These are phyloP conservation scores for Neovahlkampfia damariscottae DNA, from an alignment of 78 protist species.

Conservation along the genomic window DNA sequence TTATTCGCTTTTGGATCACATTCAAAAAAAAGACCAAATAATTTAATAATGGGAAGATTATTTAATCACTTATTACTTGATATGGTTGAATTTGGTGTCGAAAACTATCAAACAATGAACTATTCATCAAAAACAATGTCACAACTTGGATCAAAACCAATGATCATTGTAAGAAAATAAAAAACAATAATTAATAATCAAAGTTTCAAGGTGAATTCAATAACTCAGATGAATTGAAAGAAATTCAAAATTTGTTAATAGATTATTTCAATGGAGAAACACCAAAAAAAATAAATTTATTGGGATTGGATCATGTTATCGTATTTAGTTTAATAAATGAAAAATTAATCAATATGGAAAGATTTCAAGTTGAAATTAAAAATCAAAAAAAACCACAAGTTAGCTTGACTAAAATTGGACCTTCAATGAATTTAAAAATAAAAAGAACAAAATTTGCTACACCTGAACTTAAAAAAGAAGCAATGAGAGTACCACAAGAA, in stretches of 20 bases:
- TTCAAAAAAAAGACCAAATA: constrained; percentile 72
- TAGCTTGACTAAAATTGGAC: constrained; percentile 25
- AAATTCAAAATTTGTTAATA: constrained; percentile 38
- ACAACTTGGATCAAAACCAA: not conserved
- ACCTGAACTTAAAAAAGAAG: not conserved
- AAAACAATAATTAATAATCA: constrained; percentile 67
- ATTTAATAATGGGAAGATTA: constrained; percentile 68
- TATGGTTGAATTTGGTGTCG: constrained; percentile 76
- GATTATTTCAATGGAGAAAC: constrained; percentile 71
- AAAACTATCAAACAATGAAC: constrained; percentile 12
- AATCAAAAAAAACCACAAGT: not conserved
- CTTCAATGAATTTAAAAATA: constrained; percentile 17
- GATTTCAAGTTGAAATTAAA: not conserved
- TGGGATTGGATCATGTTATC: constrained; percentile 68
- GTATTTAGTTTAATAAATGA: constrained; percentile 28
- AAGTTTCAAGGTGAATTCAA: constrained; percentile 61
- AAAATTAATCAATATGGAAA: not conserved
- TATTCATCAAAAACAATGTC: not conserved
- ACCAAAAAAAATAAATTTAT: constrained; percentile 34
- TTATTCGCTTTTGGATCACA: constrained; percentile 64
- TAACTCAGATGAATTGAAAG: constrained; percentile 12
- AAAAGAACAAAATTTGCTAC: constrained; percentile 18
- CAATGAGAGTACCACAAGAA: not conserved
- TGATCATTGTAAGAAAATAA: not conserved
- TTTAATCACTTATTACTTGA: constrained; percentile 68